Evolutionary conservation across 352 stramenopile genomes (phyloP).

Genomic region (Phytophthora vignae): DNA sequence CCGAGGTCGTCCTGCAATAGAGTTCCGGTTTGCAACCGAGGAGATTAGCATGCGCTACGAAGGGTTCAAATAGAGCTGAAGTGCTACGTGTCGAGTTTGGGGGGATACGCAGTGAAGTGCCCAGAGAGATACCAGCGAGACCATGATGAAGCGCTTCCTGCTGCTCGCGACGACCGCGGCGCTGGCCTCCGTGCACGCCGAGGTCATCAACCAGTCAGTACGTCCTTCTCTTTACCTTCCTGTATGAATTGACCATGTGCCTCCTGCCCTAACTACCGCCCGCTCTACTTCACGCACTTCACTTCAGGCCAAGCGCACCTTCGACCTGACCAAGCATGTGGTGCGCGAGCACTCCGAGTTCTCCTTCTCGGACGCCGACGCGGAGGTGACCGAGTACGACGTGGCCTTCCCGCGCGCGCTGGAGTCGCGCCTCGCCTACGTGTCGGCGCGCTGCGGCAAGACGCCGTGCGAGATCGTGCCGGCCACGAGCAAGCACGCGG

Average conservation of each 20-base stretch:
- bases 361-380: constrained; percentile 71
- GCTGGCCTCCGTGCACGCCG: constrained; percentile 45
- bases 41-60: constrained; percentile 1
- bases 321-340: constrained; percentile 87
- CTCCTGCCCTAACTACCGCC: not conserved
- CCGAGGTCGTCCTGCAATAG: not conserved
- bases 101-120: constrained; percentile 29
- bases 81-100: constrained; percentile 34
- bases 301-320: constrained; percentile 70
- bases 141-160: constrained; percentile 46
- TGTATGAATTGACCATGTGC: too few species aligned
- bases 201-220: constrained; percentile 83
- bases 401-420: constrained; percentile 70
- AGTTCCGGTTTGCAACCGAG: not conserved
- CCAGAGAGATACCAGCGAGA: constrained; percentile 19
- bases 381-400: constrained; percentile 64
- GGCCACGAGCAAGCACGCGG: constrained; percentile 39
- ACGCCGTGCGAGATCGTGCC: constrained; percentile 70
- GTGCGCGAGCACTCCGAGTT: constrained; percentile 81
- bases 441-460: constrained; percentile 82
- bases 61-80: not conserved
- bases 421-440: constrained; percentile 59
- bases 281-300: not conserved
- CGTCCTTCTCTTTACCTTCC: not conserved
- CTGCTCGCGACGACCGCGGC: constrained; percentile 44